phyloP scores from a whole-genome alignment of 169 alveolate genomes.

The Plasmodium yoelii region DNA sequence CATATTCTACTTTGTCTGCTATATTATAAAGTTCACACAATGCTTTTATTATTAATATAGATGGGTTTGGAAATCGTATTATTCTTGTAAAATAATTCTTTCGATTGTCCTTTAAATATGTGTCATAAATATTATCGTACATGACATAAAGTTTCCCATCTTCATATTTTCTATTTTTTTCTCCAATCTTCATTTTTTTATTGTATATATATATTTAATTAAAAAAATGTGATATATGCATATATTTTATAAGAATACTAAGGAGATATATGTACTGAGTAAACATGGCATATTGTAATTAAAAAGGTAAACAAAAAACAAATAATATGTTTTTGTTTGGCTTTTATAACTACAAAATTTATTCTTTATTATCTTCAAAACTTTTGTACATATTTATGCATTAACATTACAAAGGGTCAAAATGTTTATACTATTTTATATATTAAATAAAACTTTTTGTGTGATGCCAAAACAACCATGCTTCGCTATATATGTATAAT shows the following conservation, averaged over 20 bases:
- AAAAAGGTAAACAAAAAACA: too few species aligned
- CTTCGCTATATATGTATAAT: too few species aligned
- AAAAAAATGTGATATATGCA: too few species aligned
- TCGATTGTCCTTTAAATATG: constrained; percentile 43
- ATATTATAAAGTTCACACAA: constrained; percentile 59
- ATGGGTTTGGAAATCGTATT: constrained; percentile 50
- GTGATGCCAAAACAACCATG: too few species aligned
- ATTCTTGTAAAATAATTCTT: constrained; percentile 40
- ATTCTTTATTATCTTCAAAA: background rate
- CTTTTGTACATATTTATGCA: background rate
- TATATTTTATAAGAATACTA: background rate
- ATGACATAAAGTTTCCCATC: constrained; percentile 48
- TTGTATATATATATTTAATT: background rate
- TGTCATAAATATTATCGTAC: constrained; percentile 67
- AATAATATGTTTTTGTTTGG: background rate
- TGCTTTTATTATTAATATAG: constrained; percentile 47
- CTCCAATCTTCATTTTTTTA: constrained; percentile 20
- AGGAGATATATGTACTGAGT: background rate
- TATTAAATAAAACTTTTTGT: too few species aligned
- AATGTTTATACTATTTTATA: too few species aligned
- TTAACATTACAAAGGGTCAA: too few species aligned
- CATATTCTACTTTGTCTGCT: constrained; percentile 37
- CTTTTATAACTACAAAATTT: too few species aligned
- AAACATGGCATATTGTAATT: too few species aligned
- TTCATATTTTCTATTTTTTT: constrained; percentile 11